These are phyloP conservation scores for Aspergillus nanangensis DNA, from an alignment of 495 filamentous ascomycete genomes.

Conservation along the genomic window DNA sequence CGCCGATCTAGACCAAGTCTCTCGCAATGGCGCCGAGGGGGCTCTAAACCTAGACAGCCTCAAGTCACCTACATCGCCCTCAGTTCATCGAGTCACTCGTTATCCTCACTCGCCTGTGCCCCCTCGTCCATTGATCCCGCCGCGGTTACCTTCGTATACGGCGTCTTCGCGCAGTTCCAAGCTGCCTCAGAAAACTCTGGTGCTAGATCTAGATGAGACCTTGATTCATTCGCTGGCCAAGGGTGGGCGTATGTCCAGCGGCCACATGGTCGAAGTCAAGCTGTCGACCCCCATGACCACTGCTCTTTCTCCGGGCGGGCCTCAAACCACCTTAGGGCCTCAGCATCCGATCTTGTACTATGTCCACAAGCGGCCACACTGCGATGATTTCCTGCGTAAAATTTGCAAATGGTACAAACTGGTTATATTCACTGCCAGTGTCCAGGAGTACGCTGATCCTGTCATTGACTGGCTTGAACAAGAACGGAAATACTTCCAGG, in stretches of 20 bases:
- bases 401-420: slow-evolving; percentile 97
- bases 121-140: slow-evolving; percentile 83
- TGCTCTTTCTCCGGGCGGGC: slow-evolving; percentile 55
- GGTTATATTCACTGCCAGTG: slow-evolving; percentile 94
- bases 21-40: slow-evolving; percentile 28
- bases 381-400: slow-evolving; percentile 94
- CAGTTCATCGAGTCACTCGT: slow-evolving; percentile 66
- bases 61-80: slow-evolving; percentile 88
- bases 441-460: slow-evolving; percentile 97
- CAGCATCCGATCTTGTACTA: slow-evolving; percentile 98
- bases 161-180: slow-evolving; percentile 39
- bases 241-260: slow-evolving; percentile 89
- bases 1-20: slow-evolving; percentile 25
- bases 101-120: slow-evolving; percentile 88
- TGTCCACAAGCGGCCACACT: slow-evolving; percentile 94
- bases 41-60: slow-evolving; percentile 39
- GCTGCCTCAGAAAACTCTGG: slow-evolving; percentile 77
- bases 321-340: slow-evolving; percentile 62
- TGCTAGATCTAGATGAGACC: slow-evolving; percentile 94
- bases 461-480: slow-evolving; percentile 99
- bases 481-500: slow-evolving; percentile 91
- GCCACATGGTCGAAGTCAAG: slow-evolving; percentile 98
- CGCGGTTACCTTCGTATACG: slow-evolving; percentile 78
- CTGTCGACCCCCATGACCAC: slow-evolving; percentile 61
- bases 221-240: slow-evolving; percentile 97